Evolutionary conservation across 176 grass and related monocot species (phyloP).

Genomic region (Panicum miliaceum): DNA sequence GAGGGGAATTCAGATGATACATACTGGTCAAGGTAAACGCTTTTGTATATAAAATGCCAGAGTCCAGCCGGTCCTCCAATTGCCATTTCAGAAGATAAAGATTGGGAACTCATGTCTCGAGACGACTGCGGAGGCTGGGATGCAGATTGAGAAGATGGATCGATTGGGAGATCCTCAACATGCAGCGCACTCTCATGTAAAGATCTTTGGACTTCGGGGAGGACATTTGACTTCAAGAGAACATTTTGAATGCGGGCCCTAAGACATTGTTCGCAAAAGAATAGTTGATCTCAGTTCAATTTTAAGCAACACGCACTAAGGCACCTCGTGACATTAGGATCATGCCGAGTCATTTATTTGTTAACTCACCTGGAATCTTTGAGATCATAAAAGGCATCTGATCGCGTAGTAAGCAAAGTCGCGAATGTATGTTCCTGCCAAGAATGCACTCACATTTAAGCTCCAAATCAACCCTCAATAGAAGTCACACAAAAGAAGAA

Average conservation of each 20-base stretch:
- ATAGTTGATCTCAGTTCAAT: constrained; percentile 30
- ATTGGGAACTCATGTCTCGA: constrained; percentile 48
- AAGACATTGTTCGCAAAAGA: constrained; percentile 37
- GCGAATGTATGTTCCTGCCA: constrained; percentile 83
- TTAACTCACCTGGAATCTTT: constrained; percentile 87
- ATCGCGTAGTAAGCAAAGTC: constrained; percentile 73
- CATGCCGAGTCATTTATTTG: constrained; percentile 22
- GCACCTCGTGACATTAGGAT: constrained; percentile 23
- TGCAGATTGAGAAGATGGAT: constrained; percentile 44
- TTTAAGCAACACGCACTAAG: background rate
- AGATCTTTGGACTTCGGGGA: constrained; percentile 83
- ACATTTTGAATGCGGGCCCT: constrained; percentile 82
- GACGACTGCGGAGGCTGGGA: constrained; percentile 28
- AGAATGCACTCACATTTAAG: constrained; percentile 48
- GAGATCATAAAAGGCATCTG: constrained; percentile 94
- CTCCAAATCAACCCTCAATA: background rate
- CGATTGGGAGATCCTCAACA: constrained; percentile 75
- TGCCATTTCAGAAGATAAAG: constrained; percentile 47
- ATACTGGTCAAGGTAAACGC: constrained; percentile 86
- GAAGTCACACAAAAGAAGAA: background rate
- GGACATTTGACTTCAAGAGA: constrained; percentile 84
- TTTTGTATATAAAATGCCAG: constrained; percentile 98
- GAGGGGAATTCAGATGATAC: constrained; percentile 83
- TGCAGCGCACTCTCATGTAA: constrained; percentile 66
- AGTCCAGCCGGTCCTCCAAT: constrained; percentile 87